Evolutionary conservation across 75 land plant genomes (phyloP).

Genomic region (Sequoiadendron giganteum): DNA sequence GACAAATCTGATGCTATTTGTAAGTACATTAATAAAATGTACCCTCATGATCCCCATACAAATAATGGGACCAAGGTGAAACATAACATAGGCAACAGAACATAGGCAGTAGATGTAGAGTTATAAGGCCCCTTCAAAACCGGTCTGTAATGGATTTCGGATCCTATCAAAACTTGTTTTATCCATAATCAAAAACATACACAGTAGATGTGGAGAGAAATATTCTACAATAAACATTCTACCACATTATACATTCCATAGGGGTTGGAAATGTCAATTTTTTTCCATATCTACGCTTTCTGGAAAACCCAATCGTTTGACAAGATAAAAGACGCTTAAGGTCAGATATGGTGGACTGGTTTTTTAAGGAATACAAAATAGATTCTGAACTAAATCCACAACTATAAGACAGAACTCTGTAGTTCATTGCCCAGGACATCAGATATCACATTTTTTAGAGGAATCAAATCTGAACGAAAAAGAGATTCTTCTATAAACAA

Average conservation of each 20-base stretch:
- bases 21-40: not conserved
- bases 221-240: not conserved
- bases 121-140: too few relatives aligned
- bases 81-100: too few relatives aligned
- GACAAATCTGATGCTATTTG: not conserved
- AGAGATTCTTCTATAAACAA: not conserved
- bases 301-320: not conserved
- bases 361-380: not conserved
- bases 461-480: not conserved
- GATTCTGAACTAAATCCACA: not conserved
- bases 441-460: not conserved
- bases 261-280: not conserved
- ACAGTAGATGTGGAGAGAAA: not conserved
- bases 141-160: too few relatives aligned
- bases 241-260: not conserved
- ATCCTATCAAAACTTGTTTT: too few relatives aligned
- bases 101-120: not conserved
- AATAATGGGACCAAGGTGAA: not conserved
- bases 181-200: too few relatives aligned
- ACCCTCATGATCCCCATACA: not conserved
- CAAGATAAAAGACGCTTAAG: not conserved
- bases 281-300: not conserved
- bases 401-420: not conserved
- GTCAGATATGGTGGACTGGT: not conserved
- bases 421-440: not conserved